Percentiles rank a stretch among this genome's conserved stretches.
Conservation (phyloP, 2,329 filamentous ascomycete genomes). For the Alternaria sp. region DNA sequence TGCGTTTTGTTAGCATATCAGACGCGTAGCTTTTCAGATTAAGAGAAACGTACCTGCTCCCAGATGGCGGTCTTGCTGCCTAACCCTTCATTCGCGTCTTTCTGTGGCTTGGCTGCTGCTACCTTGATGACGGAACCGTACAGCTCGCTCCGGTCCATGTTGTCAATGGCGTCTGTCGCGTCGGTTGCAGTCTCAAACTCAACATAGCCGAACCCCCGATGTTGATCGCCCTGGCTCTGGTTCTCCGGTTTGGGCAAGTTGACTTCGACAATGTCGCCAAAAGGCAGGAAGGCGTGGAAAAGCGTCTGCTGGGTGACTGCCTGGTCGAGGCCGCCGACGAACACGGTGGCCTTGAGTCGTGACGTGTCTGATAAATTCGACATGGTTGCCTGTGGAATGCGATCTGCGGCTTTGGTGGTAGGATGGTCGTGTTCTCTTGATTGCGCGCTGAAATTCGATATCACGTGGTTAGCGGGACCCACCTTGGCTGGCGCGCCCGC, state of each 20-base stretch:
- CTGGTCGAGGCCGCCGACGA: constrained; percentile 86
- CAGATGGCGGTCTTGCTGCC: constrained; percentile 94
- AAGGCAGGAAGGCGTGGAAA: constrained; percentile 92
- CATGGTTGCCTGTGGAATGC: constrained; percentile 12
- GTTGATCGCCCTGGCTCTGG: constrained; percentile 76
- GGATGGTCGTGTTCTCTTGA: constrained; percentile 1
- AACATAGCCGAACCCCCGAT: constrained; percentile 95
- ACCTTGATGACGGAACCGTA: constrained; percentile 93
- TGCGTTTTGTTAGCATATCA: constrained; percentile 49
- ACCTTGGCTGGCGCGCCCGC: constrained; percentile 18
- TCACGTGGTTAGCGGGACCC: constrained; percentile 31
- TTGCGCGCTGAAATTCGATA: constrained; percentile 25
- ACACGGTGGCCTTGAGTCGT: constrained; percentile 88
- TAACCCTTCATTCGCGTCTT: constrained; percentile 83
- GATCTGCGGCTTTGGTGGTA: not conserved
- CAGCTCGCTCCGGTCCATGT: constrained; percentile 97
- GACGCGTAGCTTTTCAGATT: not conserved
- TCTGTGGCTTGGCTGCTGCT: constrained; percentile 87
- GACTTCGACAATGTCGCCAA: constrained; percentile 93
- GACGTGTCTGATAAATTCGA: constrained; percentile 77
- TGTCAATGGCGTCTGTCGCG: constrained; percentile 94
- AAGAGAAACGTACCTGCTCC: constrained; percentile 77
- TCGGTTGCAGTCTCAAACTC: constrained; percentile 88
- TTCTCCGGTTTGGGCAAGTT: constrained; percentile 87
- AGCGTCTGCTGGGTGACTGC: constrained; percentile 77